These are phyloP conservation scores for Mortierella sp. DNA, from an alignment of 371 early-diverging fungal species.

Conservation along the genomic window DNA sequence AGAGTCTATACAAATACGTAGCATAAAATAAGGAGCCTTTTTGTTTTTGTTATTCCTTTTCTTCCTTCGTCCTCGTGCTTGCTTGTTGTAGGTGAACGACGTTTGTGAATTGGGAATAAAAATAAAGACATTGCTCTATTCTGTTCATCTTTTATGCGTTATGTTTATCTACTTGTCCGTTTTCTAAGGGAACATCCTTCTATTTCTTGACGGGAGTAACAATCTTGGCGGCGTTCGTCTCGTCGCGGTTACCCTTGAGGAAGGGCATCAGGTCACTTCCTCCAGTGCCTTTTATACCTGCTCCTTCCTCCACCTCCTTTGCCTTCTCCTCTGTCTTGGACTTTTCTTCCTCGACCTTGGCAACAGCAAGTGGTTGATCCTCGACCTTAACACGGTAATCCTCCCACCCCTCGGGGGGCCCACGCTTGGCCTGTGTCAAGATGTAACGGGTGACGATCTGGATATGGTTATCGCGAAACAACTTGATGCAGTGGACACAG, in stretches of 20 bases:
- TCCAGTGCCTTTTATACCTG: constrained; percentile 35
- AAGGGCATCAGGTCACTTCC: constrained; percentile 53
- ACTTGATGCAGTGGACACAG: constrained; percentile 79
- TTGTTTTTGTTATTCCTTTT: neutral
- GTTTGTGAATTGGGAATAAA: neutral
- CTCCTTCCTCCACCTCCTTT: constrained; percentile 14
- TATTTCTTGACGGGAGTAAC: neutral
- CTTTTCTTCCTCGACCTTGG: neutral
- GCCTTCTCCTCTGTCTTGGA: neutral
- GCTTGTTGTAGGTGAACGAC: neutral
- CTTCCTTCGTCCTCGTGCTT: neutral
- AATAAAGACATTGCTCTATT: neutral
- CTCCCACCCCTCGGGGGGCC: constrained; percentile 62
- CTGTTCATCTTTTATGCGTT: too few species aligned
- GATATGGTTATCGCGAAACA: constrained; percentile 92
- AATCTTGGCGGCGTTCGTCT: constrained; percentile 64
- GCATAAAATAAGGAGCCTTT: constrained; percentile 51
- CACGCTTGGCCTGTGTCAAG: constrained; percentile 85
- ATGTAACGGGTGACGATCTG: constrained; percentile 92
- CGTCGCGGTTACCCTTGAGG: constrained; percentile 72
- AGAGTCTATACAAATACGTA: constrained; percentile 68
- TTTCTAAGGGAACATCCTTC: too few species aligned
- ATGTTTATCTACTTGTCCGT: too few species aligned
- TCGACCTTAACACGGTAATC: constrained; percentile 40
- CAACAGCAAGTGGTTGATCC: neutral